Evolutionary conservation across 2,329 filamentous ascomycete genomes (phyloP).

Genomic region (Microascus cirrosus): DNA sequence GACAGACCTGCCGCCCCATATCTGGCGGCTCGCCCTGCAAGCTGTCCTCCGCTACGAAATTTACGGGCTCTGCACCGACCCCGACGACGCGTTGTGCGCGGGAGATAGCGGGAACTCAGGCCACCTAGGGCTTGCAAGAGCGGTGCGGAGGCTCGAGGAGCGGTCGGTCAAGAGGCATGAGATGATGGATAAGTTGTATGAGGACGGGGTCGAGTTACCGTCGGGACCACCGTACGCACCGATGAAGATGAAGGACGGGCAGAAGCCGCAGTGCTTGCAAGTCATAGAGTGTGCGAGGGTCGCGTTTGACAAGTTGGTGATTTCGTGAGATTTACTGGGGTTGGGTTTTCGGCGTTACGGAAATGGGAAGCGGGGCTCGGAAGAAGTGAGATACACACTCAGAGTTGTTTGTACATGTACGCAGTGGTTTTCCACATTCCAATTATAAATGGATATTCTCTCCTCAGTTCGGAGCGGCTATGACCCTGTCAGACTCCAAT

Average conservation of each 20-base stretch:
- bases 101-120: slow-evolving; percentile 2
- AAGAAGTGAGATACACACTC: background rate
- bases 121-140: slow-evolving; percentile 41
- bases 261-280: background rate
- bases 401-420: no score
- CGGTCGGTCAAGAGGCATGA: slow-evolving; percentile 36
- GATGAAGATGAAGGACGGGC: slow-evolving; percentile 12
- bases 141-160: slow-evolving; percentile 41
- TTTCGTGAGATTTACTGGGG: background rate
- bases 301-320: slow-evolving; percentile 1
- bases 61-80: slow-evolving; percentile 33
- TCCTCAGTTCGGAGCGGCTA: background rate
- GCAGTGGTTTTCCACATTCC: no score
- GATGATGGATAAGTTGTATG: slow-evolving; percentile 29
- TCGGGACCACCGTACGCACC: background rate
- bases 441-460: background rate
- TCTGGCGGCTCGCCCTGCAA: slow-evolving; percentile 43
- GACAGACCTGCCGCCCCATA: slow-evolving; percentile 33
- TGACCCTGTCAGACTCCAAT: background rate
- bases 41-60: slow-evolving; percentile 45
- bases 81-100: slow-evolving; percentile 3
- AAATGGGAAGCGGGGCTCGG: background rate
- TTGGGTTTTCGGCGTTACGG: background rate
- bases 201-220: background rate
- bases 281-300: background rate